A percentile compares a stretch with the other conserved stretches of the same genome.
Evolutionary conservation across 768 basidiomycete species (phyloP).

Genomic region (Hirschioporus abietinus): DNA sequence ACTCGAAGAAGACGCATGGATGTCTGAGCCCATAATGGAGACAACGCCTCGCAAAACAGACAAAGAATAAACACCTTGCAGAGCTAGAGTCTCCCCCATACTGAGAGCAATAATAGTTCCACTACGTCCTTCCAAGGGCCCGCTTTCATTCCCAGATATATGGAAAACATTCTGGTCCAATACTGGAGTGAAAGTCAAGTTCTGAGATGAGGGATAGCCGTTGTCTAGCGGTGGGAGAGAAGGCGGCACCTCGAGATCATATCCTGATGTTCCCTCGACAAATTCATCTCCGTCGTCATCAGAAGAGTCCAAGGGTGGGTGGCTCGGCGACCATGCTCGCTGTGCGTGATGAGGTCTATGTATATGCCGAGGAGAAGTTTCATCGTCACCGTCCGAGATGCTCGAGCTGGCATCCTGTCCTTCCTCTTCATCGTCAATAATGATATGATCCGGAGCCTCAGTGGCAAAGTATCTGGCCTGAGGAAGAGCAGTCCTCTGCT

Average conservation of each 20-base stretch:
- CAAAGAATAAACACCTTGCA: constrained; percentile 65
- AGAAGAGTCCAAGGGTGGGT: constrained; percentile 41
- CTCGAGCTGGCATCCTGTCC: constrained; percentile 26
- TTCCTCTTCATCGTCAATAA: constrained; percentile 32
- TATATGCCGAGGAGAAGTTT: constrained; percentile 16
- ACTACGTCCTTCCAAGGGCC: constrained; percentile 1
- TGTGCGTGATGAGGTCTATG: constrained; percentile 5
- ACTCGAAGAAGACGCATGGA: constrained; percentile 33
- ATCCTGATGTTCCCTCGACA: constrained; percentile 18
- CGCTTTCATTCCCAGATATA: constrained; percentile 21
- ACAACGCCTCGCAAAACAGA: constrained; percentile 60
- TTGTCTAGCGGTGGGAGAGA: constrained; percentile 6
- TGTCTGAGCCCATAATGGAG: constrained; percentile 47
- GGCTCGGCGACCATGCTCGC: constrained; percentile 59
- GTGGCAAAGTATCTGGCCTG: constrained; percentile 5
- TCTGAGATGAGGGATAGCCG: neutral
- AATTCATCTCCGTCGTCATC: constrained; percentile 31
- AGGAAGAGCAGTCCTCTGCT: constrained; percentile 6
- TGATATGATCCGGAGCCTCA: constrained; percentile 15
- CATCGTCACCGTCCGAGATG: constrained; percentile 23
- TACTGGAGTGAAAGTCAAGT: constrained; percentile 40
- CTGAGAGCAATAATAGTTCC: constrained; percentile 40
- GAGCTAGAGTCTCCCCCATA: constrained; percentile 47
- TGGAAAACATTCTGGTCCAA: constrained; percentile 40
- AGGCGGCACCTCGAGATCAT: constrained; percentile 1